phyloP scores from a whole-genome alignment of 345 rosid genomes.

The Salix udensis region DNA sequence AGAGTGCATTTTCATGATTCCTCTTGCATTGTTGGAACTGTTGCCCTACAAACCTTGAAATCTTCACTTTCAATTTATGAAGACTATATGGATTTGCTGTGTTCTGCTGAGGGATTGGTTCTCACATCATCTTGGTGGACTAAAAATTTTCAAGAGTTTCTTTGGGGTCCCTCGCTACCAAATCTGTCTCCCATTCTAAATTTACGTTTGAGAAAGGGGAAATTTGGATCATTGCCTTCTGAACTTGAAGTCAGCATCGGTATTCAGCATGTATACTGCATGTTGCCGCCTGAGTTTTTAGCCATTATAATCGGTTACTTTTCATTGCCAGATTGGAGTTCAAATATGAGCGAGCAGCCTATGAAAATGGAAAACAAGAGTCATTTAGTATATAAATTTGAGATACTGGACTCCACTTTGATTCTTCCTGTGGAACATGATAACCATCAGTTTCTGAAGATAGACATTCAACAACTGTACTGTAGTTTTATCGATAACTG shows the following conservation, averaged over 20 bases:
- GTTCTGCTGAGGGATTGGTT: conserved; percentile 58
- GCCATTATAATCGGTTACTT: conserved; percentile 81
- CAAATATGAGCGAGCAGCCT: conserved; percentile 36
- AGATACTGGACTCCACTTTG: conserved; percentile 65
- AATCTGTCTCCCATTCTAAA: conserved; percentile 60
- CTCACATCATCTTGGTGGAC: conserved; percentile 68
- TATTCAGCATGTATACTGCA: conserved; percentile 76
- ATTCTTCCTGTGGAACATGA: conserved; percentile 52
- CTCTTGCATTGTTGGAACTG: conserved; percentile 62
- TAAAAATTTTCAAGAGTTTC: conserved; percentile 43
- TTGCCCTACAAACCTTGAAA: conserved; percentile 47
- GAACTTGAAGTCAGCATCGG: conserved; percentile 76
- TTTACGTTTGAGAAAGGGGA: conserved; percentile 56
- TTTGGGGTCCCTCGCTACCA: conserved; percentile 64
- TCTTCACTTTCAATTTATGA: conserved; percentile 43
- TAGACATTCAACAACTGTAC: conserved; percentile 52
- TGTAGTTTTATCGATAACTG: conserved; percentile 43
- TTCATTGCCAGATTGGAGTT: conserved; percentile 74
- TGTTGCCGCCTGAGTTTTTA: conserved; percentile 65
- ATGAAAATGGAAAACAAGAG: conserved; percentile 18
- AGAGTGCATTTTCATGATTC: conserved; percentile 81
- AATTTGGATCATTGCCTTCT: conserved; percentile 38
- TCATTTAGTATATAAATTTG: conserved; percentile 54
- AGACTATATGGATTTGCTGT: conserved; percentile 54
- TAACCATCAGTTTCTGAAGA: conserved; percentile 47